These are phyloP conservation scores for Agaricales sp. DNA, from an alignment of 1,284 basidiomycete species.

Conservation along the genomic window DNA sequence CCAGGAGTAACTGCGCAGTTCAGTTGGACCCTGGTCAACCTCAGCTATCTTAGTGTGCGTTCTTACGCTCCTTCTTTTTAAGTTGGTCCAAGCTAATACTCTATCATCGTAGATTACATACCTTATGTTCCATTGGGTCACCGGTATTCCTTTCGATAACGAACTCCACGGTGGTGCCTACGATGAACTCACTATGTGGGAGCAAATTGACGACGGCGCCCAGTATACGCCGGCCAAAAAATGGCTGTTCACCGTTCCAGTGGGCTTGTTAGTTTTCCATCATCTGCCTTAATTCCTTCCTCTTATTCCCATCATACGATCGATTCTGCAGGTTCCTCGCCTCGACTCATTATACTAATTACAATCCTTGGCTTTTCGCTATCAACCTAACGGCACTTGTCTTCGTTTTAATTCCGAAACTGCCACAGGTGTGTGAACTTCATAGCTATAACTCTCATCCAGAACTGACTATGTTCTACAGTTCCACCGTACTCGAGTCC, in stretches of 20 bases:
- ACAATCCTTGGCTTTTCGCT: slow-evolving; percentile 87
- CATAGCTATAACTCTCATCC: neutral
- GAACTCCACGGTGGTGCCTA: slow-evolving; percentile 86
- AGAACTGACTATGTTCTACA: slow-evolving; percentile 24
- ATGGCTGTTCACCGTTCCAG: slow-evolving; percentile 89
- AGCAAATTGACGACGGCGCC: slow-evolving; percentile 97
- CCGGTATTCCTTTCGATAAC: slow-evolving; percentile 92
- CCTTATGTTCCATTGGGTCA: slow-evolving; percentile 98
- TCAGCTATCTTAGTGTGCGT: slow-evolving; percentile 86
- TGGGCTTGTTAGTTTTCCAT: slow-evolving; percentile 67
- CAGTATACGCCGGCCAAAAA: slow-evolving; percentile 99
- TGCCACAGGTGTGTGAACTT: slow-evolving; percentile 63
- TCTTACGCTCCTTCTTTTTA: neutral
- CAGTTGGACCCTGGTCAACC: slow-evolving; percentile 93
- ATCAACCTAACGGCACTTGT: slow-evolving; percentile 85
- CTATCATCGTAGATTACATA: slow-evolving; percentile 66
- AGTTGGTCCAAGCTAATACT: slow-evolving; percentile 1
- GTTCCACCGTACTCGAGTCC: slow-evolving; percentile 73
- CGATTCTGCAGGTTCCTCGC: slow-evolving; percentile 69
- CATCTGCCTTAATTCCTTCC: slow-evolving; percentile 5
- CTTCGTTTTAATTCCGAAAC: slow-evolving; percentile 86
- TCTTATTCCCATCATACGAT: slow-evolving; percentile 8
- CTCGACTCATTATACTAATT: slow-evolving; percentile 97
- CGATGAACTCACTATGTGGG: slow-evolving; percentile 97
- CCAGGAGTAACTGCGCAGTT: slow-evolving; percentile 92